Conservation (phyloP, 805 yeast genomes). For the Zygosaccharomyces bisporus region DNA sequence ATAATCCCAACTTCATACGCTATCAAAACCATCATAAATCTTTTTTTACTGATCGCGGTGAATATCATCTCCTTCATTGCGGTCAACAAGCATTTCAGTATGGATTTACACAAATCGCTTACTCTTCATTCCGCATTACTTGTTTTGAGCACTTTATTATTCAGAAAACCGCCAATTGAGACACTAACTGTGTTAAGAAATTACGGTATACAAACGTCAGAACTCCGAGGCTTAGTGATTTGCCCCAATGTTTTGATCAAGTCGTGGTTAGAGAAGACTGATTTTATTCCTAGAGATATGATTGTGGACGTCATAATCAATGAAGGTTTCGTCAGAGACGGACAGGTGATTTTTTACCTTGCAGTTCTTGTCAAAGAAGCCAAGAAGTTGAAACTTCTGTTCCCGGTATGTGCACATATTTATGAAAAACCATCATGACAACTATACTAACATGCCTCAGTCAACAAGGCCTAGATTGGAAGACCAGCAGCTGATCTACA, state of each 20-base stretch:
- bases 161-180: constrained; percentile 25
- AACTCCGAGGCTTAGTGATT: constrained; percentile 23
- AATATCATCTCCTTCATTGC: constrained; percentile 1
- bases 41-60: constrained; percentile 1
- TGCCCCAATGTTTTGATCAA: constrained; percentile 22
- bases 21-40: constrained; percentile 3
- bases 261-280: constrained; percentile 10
- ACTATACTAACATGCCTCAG: constrained; percentile 14
- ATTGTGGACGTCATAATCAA: constrained; percentile 66
- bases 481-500: constrained; percentile 28
- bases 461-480: constrained; percentile 21
- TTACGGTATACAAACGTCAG: constrained; percentile 28
- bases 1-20: constrained; percentile 13
- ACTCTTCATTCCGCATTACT: background rate
- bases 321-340: constrained; percentile 64
- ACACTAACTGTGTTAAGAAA: constrained; percentile 23
- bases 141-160: constrained; percentile 2
- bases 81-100: background rate
- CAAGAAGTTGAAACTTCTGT: constrained; percentile 31
- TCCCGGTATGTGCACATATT: constrained; percentile 29
- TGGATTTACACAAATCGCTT: background rate
- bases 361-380: constrained; percentile 50
- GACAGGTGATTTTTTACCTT: constrained; percentile 62
- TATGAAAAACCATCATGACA: background rate
- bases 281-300: constrained; percentile 54